phyloP scores from a whole-genome alignment of 768 basidiomycete genomes.

The Macrolepiota fuliginosa region DNA sequence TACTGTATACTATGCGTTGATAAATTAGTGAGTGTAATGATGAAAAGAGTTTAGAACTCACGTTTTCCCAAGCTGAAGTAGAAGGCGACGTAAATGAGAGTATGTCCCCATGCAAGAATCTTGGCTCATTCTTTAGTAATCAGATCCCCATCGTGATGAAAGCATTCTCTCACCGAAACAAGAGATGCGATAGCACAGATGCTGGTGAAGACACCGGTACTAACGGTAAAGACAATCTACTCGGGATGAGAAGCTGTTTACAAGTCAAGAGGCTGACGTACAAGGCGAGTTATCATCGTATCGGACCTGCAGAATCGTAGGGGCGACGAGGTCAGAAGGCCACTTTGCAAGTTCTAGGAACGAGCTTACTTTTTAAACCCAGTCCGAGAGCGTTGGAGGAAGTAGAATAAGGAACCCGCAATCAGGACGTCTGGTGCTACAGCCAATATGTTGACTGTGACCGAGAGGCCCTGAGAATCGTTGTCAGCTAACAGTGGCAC shows the following conservation, averaged over 20 bases:
- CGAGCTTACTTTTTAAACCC: constrained; percentile 46
- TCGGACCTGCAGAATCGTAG: constrained; percentile 38
- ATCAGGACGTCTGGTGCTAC: constrained; percentile 50
- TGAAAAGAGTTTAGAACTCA: constrained; percentile 22
- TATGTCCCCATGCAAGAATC: constrained; percentile 46
- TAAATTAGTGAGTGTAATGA: not conserved
- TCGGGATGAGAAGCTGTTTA: not conserved
- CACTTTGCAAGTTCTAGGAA: not conserved
- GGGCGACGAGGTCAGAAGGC: not conserved
- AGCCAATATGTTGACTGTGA: constrained; percentile 53
- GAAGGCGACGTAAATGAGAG: constrained; percentile 56
- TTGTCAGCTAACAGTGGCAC: constrained; percentile 7
- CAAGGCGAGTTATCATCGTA: constrained; percentile 51
- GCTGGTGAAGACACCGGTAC: constrained; percentile 40
- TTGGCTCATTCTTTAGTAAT: constrained; percentile 16
- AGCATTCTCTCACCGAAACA: constrained; percentile 24
- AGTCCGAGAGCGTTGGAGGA: constrained; percentile 48
- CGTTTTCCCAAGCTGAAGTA: constrained; percentile 54
- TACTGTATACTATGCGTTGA: constrained; percentile 43
- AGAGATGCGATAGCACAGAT: constrained; percentile 31
- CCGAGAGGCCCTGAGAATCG: constrained; percentile 44
- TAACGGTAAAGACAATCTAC: constrained; percentile 56
- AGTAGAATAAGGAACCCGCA: constrained; percentile 45
- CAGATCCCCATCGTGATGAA: not conserved
- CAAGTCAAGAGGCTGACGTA: constrained; percentile 17